Evolutionary conservation across 2,329 filamentous ascomycete species (phyloP), one percentile per base, ranked within the genome.

Genomic region (Esteya vermicola): DNA sequence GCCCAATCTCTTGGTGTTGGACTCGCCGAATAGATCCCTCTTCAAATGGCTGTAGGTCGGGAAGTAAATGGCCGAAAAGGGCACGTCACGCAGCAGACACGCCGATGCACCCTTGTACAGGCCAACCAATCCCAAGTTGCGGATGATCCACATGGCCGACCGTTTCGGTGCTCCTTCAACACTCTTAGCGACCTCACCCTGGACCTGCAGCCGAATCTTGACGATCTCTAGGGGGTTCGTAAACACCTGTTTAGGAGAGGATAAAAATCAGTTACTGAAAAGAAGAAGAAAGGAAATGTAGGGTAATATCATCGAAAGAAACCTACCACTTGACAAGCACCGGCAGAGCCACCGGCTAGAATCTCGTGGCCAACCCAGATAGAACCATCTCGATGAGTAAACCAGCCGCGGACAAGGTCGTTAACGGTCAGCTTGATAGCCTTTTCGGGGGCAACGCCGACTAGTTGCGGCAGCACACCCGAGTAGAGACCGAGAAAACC

Each of bases 371-470:
- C 63, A 51, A 75, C 62, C 54, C 67, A 70, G 54, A 98, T 94
- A 43, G 75, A 66, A 37, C 82, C 81, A 47, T 85, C 73, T 54
- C 76, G 74, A 53, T 85, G 78, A 4, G 79, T 82, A 54, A 88
- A 80, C 48, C 72, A 70, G 9, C 73, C 70, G 54, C 91, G 80
- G 19, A 93, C 85, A 40, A 98, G 63, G 56, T 98, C 91, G 61
- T 98, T 98, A 54, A 98, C 88, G 0, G 91, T 98, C 47, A 98
- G 75, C 68, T 98, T 98, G 66, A 98, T 98, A 51, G 91, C 91
- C 69, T 98, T 98, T 60, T 98, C 91, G 2, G 91, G 91, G n/a
- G 91, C 91, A 34, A 98, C 91, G 59, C 91, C 91, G 47, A 98
- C 85, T 34, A 98, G 72, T 67, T 98, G 91, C 10, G 91, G 91